Evolutionary conservation across 805 yeast genomes (phyloP), one percentile per base, ranked within the genome.

Genomic region (Yamadazyma ubonensis): DNA sequence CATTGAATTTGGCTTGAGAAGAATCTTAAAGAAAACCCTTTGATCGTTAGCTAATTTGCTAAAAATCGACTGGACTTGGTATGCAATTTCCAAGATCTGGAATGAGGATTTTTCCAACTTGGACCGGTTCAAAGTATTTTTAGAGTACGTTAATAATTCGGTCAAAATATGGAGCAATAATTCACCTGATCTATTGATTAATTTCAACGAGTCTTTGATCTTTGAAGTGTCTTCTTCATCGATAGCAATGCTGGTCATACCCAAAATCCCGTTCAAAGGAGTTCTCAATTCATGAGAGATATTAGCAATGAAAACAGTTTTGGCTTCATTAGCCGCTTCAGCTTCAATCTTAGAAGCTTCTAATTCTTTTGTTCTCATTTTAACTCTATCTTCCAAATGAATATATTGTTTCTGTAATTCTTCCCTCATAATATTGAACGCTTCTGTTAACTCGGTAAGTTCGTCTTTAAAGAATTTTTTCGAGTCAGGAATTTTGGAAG

Each of bases 311-410:
- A 58, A 59, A 7, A 58, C 61, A 0, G 98, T 90, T 56, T 93
- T 93, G 2, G 98, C 96, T 51, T 93, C 97, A 59, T 91, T 91
- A 1, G 99, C 99, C 20, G 84, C 79, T 63, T 91, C 97, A 0
- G 96, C 97, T 56, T 83, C 86, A 21, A 84, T 75, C 52, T 87
- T 86, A 7, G 96, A 93, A 1, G 82, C 83, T 59, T 90, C 96
- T 32, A 91, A 71, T 59, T 91, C 96, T 52, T 78, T 81, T 0
- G 98, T 91, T 55, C 98, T 75, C 26, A 82, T 81, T 37, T 79
- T 73, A 12, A 91, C 98, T 46, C 97, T 75, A 49, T 87, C 96
- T 61, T 93, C 98, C 38, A 91, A 60, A 52, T 83, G 83, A 4
- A 83, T 69, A 53, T 91, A 91, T 58, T 91, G 97, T 44, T 79